A percentile compares a stretch with the other conserved stretches of the same genome.
Evolutionary conservation across 208 protist genomes (phyloP).

Genomic region (Leishmania major): DNA sequence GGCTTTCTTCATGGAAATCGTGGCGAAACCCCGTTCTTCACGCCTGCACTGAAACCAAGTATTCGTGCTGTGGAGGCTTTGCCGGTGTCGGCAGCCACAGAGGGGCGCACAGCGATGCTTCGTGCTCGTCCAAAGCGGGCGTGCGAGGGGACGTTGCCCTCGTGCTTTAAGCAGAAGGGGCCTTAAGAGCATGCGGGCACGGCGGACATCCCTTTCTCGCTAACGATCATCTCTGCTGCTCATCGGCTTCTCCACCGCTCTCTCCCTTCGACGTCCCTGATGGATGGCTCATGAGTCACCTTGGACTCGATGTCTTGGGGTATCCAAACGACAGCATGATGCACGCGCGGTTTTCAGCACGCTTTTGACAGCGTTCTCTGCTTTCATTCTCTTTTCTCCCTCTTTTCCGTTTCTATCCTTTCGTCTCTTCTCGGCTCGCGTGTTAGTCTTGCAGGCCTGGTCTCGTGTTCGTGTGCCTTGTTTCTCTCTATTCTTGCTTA

Average conservation of each 20-base stretch:
- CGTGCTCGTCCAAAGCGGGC: background rate
- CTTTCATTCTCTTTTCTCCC: background rate
- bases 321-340: background rate
- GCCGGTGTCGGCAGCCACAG: background rate
- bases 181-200: background rate
- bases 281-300: background rate
- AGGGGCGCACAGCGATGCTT: background rate
- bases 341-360: no score
- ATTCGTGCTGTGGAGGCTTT: background rate
- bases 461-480: background rate
- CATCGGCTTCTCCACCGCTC: background rate
- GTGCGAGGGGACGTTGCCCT: background rate
- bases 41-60: background rate
- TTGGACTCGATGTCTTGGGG: background rate
- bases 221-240: background rate
- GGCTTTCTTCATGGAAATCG: background rate
- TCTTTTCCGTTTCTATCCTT: background rate
- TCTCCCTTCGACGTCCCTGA: background rate
- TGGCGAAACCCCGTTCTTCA: background rate
- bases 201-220: background rate
- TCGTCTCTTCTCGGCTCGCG: background rate
- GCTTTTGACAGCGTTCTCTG: background rate
- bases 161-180: background rate
- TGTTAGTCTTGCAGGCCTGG: background rate
- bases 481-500: background rate